Base-by-base conservation (phyloP, 495 filamentous ascomycete genomes). In the Margaritispora aquatica region DNA sequence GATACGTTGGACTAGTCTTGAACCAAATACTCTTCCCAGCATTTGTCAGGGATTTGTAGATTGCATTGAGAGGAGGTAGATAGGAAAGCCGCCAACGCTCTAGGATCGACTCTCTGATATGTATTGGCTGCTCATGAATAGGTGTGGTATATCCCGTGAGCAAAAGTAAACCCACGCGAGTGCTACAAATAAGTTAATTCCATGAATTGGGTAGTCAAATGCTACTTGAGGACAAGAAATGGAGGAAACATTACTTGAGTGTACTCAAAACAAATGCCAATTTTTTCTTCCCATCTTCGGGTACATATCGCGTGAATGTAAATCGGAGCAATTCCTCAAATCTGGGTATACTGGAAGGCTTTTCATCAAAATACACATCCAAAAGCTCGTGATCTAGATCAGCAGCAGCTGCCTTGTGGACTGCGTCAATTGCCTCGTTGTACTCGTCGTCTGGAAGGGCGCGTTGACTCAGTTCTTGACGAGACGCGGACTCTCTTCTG, bases 161-260 rank as follows among this genome's bases (percentile, higher is more conserved):
- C 17, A 88, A 69, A 17, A 89, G 68, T 31, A 84, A 89, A 9
- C 88, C 88, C 0, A 83, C 71, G n/a, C 78, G 78, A 26, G 87
- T 88, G 59, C 87, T 92, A 66, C 5, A 51, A 24, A 64, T 27
- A 62, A 22, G 17, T 63, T 38, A 21, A 38, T 31, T 36, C 1
- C 15, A 27, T 22, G 34, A 4, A n/a, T n/a, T n/a, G n/a, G n/a
- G n/a, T n/a, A n/a, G n/a, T n/a, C n/a, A n/a, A n/a, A n/a, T n/a
- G n/a, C n/a, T n/a, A n/a, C n/a, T n/a, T n/a, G n/a, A n/a, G n/a
- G n/a, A n/a, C n/a, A n/a, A n/a, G 22, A 8, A 20, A 46, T 9
- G 41, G 15, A 38, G 20, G n/a, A 1, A 22, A 23, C 57, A 63
- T 78, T 77, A 84, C 82, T 83, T 79, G 26, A 85, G 67, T 0